Evolutionary conservation across 1,284 basidiomycete species (phyloP), one percentile per base, ranked within the genome.

Genomic region (Trichosporon sp.): DNA sequence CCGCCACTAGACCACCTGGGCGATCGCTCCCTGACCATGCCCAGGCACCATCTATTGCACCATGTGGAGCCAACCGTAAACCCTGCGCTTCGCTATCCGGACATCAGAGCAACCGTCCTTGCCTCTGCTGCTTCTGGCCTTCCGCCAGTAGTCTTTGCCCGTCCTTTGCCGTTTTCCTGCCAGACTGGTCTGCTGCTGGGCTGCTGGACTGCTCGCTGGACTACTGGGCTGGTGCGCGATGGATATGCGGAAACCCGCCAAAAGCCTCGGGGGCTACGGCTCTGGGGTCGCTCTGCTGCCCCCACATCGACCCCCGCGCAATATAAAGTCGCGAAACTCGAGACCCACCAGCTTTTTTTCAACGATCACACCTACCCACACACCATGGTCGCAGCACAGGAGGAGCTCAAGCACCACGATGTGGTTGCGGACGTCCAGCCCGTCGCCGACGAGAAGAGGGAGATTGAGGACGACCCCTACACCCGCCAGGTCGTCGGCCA

Each of bases 371-470:
- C n/a, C 7, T 16, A 31, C 25, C 10, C 27, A 29, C 25, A 16
- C 49, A 54, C 7, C 49, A 54, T 29, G 25, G 14, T n/a, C 25
- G 49, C 49, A 10, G 27, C 21, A 25, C 49, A 54, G 49, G 49
- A 54, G 49, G 49, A 54, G 49, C 49, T 54, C 14, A 54, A 54
- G 27, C 49, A 54, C 49, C 25, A 33, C 40, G 36, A 34, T 34
- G 33, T 37, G n/a, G 31, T 60, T 44, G 32, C 40, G 40, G 40
- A 49, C 29, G 58, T 49, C 33, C 19, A 29, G 56, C 19, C 29
- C 36, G 36, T 40, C 58, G 16, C 10, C 29, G 59, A 60, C 40
- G 33, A 62, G 46, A 58, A 58, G 56, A 25, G 27, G 44, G 40
- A 19, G 4, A 2, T 4, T 27, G 25, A 33, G 1, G 37, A 36